Percentiles rank a stretch among this genome's conserved stretches.
Conservation (phyloP, 2,329 filamentous ascomycete genomes). For the Helotiales sp. region DNA sequence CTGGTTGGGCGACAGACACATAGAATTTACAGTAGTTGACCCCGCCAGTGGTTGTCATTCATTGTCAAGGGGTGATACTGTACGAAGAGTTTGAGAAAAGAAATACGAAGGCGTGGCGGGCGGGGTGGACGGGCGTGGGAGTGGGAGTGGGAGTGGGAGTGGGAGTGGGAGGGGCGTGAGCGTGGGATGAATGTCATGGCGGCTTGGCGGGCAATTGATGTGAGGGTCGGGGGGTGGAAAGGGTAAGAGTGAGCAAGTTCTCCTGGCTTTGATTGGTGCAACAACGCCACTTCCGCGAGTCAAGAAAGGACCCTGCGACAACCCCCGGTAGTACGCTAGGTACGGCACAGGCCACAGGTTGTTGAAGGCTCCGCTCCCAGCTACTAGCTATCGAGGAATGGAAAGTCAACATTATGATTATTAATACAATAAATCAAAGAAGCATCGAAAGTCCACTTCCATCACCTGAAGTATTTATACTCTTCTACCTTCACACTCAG, state of each 20-base stretch:
- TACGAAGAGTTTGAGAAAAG: no score
- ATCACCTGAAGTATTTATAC: no score
- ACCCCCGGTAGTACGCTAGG: no score
- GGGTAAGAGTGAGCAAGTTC: constrained; percentile 9
- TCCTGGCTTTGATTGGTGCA: background rate
- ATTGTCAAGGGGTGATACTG: background rate
- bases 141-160: background rate
- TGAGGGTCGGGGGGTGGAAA: background rate
- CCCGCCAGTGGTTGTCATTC: background rate
- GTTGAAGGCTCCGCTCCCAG: no score
- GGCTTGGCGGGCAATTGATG: background rate
- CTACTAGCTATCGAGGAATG: no score
- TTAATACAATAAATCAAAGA: no score
- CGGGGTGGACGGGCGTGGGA: no score
- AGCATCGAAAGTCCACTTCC: no score
- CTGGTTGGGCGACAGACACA: background rate
- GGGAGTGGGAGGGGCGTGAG: background rate
- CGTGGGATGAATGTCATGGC: background rate
- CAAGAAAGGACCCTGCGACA: background rate
- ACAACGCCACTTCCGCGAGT: background rate
- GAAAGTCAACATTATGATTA: no score
- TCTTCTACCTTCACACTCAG: background rate
- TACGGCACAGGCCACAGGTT: no score
- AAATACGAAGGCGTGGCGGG: no score
- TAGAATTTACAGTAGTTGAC: constrained; percentile 1